Evolutionary conservation across 768 basidiomycete genomes (phyloP).

Genomic region (Suillus americanus): DNA sequence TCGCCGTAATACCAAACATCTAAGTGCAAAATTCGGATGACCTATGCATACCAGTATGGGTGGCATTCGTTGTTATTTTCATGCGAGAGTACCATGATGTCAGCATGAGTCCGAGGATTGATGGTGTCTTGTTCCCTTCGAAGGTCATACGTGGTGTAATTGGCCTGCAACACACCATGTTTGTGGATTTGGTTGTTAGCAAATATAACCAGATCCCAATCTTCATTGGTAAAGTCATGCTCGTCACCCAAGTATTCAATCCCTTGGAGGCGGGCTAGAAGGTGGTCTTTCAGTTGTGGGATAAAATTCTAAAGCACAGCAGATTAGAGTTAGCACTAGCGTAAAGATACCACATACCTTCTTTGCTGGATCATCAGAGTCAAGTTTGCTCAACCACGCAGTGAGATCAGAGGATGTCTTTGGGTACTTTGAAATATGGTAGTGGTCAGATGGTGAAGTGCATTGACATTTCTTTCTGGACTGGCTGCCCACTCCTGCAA

Average conservation of each 20-base stretch:
- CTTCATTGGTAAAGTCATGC: slow-evolving; percentile 18
- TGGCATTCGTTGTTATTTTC: slow-evolving; percentile 29
- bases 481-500: not conserved
- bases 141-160: slow-evolving; percentile 32
- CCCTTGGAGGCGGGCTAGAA: slow-evolving; percentile 7
- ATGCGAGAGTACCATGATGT: slow-evolving; percentile 35
- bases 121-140: slow-evolving; percentile 24
- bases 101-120: slow-evolving; percentile 27
- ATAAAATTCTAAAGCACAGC: slow-evolving; percentile 30
- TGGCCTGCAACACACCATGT: slow-evolving; percentile 21
- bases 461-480: not conserved
- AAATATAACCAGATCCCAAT: slow-evolving; percentile 25
- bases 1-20: slow-evolving; percentile 3
- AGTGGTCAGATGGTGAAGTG: slow-evolving; percentile 14
- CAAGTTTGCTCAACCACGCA: slow-evolving; percentile 5
- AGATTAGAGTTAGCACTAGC: slow-evolving; percentile 11
- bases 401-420: slow-evolving; percentile 14
- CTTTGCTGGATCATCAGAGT: slow-evolving; percentile 27
- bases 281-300: slow-evolving; percentile 12
- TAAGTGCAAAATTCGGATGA: slow-evolving; percentile 32
- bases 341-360: slow-evolving; percentile 8
- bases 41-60: slow-evolving; percentile 38
- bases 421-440: slow-evolving; percentile 21
- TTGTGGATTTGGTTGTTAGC: slow-evolving; percentile 30
- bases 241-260: slow-evolving; percentile 15